Percentiles rank a stretch among this genome's conserved stretches.
phyloP scores from a whole-genome alignment of 176 grass and related monocot species.

The Calamus simplicifolius region DNA sequence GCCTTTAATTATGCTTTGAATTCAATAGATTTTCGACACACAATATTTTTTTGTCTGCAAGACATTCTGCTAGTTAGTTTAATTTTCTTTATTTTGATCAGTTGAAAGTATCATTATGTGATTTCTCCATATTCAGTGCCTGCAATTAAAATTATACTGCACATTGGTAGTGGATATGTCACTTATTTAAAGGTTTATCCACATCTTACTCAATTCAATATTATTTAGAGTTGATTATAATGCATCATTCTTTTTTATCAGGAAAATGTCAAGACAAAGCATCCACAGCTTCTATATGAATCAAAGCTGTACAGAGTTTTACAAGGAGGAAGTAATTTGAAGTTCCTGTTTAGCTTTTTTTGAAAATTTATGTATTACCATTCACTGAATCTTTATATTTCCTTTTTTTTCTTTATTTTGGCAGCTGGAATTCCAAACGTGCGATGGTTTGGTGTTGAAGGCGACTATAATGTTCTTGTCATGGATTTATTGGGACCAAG shows the following conservation, averaged over 20 bases:
- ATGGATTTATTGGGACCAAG: constrained; percentile 15
- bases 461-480: constrained; percentile 16
- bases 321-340: constrained; percentile 16
- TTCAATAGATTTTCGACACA: too few species aligned
- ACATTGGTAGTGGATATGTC: too few species aligned
- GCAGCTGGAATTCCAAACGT: constrained; percentile 14
- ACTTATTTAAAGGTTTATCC: too few species aligned
- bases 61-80: too few species aligned
- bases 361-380: neutral
- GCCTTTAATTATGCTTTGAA: too few species aligned
- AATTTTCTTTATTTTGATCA: too few species aligned
- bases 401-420: neutral
- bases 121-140: too few species aligned
- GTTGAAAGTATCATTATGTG: too few species aligned
- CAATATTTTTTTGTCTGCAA: too few species aligned
- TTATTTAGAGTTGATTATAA: neutral
- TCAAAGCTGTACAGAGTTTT: constrained; percentile 16
- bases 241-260: neutral
- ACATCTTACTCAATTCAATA: too few species aligned
- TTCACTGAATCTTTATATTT: neutral
- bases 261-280: constrained; percentile 20
- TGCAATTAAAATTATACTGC: too few species aligned
- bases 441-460: constrained; percentile 9
- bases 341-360: neutral
- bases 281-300: constrained; percentile 14